phyloP scores from a whole-genome alignment of 2,329 filamentous ascomycete species.

The Colletotrichum sansevieriae region DNA sequence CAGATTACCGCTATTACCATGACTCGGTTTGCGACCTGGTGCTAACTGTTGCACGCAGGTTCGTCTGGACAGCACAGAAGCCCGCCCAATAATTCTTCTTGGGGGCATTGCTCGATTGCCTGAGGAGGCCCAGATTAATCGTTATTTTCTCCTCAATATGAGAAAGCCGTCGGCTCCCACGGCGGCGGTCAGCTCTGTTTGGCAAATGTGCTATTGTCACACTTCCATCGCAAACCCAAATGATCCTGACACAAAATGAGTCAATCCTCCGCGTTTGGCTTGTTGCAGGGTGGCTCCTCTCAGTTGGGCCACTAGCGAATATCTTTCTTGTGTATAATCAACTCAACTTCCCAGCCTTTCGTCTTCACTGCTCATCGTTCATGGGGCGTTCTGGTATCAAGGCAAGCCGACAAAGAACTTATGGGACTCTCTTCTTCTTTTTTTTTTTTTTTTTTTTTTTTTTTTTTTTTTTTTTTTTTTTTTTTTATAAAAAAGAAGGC shows the following conservation, averaged over 20 bases:
- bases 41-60: slow-evolving; percentile 36
- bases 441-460: too few relatives aligned
- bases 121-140: neutral
- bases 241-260: slow-evolving; percentile 7
- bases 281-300: slow-evolving; percentile 22
- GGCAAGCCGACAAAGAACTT: too few relatives aligned
- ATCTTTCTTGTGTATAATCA: slow-evolving; percentile 24
- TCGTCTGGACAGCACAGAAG: slow-evolving; percentile 43
- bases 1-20: slow-evolving; percentile 17
- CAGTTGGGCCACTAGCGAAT: slow-evolving; percentile 33
- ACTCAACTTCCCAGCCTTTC: slow-evolving; percentile 2
- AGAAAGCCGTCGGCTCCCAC: slow-evolving; percentile 6
- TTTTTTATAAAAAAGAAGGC: too few relatives aligned
- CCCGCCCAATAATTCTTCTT: slow-evolving; percentile 36
- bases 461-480: too few relatives aligned
- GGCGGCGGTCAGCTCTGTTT: slow-evolving; percentile 1
- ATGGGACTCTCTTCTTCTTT: too few relatives aligned
- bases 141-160: neutral
- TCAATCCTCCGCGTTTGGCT: slow-evolving; percentile 12
- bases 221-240: slow-evolving; percentile 17
- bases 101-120: slow-evolving; percentile 14
- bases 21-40: neutral
- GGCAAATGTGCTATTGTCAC: slow-evolving; percentile 34
- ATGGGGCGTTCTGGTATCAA: neutral
- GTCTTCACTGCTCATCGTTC: neutral